Percentiles rank a stretch among this genome's conserved stretches.
Conservation (phyloP, 2,329 filamentous ascomycete genomes). For the Graphium sp. region DNA sequence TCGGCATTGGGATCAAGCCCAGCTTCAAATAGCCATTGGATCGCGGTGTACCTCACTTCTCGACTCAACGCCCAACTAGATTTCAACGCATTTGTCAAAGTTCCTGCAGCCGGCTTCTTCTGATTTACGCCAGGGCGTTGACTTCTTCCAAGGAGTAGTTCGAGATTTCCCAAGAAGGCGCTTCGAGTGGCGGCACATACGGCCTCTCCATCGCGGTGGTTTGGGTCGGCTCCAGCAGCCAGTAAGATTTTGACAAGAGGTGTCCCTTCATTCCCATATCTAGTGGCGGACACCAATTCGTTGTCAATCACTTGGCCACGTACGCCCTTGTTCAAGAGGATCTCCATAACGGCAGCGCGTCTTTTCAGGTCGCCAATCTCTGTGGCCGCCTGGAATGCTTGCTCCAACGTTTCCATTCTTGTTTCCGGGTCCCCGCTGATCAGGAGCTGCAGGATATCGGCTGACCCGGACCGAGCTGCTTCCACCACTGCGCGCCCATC, state of each 20-base stretch:
- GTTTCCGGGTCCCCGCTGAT: conserved; percentile 21
- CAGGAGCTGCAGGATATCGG: conserved; percentile 31
- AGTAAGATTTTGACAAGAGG: conserved; percentile 32
- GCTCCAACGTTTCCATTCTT: conserved; percentile 23
- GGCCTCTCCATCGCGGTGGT: conserved; percentile 36
- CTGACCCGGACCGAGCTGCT: conserved; percentile 31
- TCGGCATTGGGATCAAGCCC: conserved; percentile 30
- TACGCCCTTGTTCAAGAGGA: conserved; percentile 31
- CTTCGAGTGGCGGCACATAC: conserved; percentile 35
- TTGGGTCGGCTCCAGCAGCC: conserved; percentile 32
- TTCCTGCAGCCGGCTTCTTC: conserved; percentile 27
- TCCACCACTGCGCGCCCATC: conserved; percentile 36
- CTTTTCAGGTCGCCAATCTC: conserved; percentile 30
- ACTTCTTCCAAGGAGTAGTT: conserved; percentile 28
- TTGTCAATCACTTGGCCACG: conserved; percentile 30
- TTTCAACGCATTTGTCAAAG: conserved; percentile 32
- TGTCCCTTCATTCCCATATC: conserved; percentile 30
- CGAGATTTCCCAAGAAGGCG: conserved; percentile 29
- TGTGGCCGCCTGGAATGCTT: conserved; percentile 37
- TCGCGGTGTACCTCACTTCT: conserved; percentile 27
- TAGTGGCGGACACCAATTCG: conserved; percentile 33
- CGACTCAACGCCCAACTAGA: conserved; percentile 32
- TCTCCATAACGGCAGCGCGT: conserved; percentile 29
- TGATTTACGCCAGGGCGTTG: conserved; percentile 8
- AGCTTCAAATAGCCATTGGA: conserved; percentile 32